Percentiles rank a stretch among this genome's conserved stretches.
Evolutionary conservation across 306 rosid genomes (phyloP).

Genomic region (Prosopis cineraria): DNA sequence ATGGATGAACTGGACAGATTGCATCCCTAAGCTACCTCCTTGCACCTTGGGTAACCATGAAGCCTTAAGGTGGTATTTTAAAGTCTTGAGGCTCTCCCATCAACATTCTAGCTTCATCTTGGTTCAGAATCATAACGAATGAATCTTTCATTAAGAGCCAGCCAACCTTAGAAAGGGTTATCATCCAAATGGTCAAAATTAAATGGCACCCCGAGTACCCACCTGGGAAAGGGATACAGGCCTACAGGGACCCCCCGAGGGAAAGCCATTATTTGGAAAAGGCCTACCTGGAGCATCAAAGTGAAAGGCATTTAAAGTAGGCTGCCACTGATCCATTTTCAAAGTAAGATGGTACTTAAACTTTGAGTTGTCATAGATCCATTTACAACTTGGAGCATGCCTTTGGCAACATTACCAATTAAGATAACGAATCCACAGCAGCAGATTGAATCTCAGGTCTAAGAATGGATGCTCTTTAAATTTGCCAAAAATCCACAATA

Average conservation of each 20-base stretch:
- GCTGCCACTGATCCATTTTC: background rate
- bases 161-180: background rate
- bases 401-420: background rate
- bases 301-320: background rate
- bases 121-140: background rate
- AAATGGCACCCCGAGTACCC: background rate
- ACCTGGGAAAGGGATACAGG: background rate
- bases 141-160: background rate
- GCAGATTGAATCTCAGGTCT: background rate
- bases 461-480: background rate
- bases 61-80: background rate
- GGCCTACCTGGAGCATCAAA: background rate
- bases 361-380: background rate
- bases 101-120: background rate
- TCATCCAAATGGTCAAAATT: background rate
- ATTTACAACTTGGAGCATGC: background rate
- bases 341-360: background rate
- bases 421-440: background rate
- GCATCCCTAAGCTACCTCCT: background rate
- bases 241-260: background rate
- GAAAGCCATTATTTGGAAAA: background rate
- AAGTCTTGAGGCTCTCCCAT: background rate
- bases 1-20: background rate
- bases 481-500: background rate
- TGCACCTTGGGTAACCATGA: background rate